These are phyloP conservation scores for Suillus tomentosus DNA, from an alignment of 768 basidiomycete species.

Conservation along the genomic window DNA sequence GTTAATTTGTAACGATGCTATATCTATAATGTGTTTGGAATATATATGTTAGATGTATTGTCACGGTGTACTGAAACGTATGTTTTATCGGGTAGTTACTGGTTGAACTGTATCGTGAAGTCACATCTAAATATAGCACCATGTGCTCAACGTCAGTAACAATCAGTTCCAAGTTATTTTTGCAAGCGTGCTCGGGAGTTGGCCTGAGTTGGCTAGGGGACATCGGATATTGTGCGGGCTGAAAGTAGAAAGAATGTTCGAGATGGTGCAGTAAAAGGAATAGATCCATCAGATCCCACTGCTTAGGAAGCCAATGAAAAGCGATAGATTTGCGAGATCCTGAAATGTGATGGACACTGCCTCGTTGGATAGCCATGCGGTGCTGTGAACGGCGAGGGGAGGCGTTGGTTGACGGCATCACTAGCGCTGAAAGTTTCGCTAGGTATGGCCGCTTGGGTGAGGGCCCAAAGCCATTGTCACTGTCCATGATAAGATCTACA, in stretches of 20 bases:
- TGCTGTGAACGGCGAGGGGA: neutral
- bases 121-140: neutral
- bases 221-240: neutral
- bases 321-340: neutral
- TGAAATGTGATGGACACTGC: neutral
- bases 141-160: constrained; percentile 22
- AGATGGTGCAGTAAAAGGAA: neutral
- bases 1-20: neutral
- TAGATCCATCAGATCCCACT: constrained; percentile 2
- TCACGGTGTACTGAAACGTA: constrained; percentile 1
- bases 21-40: neutral
- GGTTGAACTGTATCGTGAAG: neutral
- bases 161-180: constrained; percentile 15
- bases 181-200: constrained; percentile 9
- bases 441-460: constrained; percentile 2
- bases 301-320: constrained; percentile 11
- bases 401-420: neutral
- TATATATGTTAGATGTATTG: neutral
- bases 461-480: constrained; percentile 7
- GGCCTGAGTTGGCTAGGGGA: constrained; percentile 4
- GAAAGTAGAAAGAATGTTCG: neutral
- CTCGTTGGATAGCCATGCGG: neutral
- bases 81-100: neutral
- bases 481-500: constrained; percentile 27
- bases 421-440: neutral